These are phyloP conservation scores for Cucumis cinereus DNA, from an alignment of 306 rosid species.

Conservation along the genomic window DNA sequence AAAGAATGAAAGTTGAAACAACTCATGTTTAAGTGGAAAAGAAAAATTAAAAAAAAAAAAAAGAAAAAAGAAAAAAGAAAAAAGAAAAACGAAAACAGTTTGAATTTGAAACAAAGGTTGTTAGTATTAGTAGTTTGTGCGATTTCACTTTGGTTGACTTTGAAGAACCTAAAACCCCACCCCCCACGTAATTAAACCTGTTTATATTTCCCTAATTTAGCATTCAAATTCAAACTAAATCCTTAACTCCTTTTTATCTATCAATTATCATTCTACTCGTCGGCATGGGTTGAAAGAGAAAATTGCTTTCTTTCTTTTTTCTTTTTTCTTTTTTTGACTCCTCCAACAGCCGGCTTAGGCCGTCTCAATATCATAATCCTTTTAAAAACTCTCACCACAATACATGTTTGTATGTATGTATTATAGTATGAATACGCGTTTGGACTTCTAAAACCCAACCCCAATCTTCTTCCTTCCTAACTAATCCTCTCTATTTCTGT, in stretches of 20 bases:
- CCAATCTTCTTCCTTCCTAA: neutral
- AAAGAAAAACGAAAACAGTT: neutral
- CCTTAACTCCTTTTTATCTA: neutral
- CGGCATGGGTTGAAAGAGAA: slow-evolving; percentile 1
- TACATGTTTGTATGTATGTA: slow-evolving; percentile 3
- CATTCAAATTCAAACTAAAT: slow-evolving; percentile 5
- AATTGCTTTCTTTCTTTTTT: neutral
- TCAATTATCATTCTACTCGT: neutral
- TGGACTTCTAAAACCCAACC: slow-evolving; percentile 24
- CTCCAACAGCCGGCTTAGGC: slow-evolving; percentile 56
- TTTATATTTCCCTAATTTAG: slow-evolving; percentile 9
- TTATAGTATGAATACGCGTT: slow-evolving; percentile 81
- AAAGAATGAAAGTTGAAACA: neutral
- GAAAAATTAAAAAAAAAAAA: neutral
- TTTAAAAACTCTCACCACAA: neutral
- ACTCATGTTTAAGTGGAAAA: neutral
- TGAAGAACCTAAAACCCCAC: neutral
- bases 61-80: neutral
- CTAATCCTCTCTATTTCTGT: slow-evolving; percentile 5
- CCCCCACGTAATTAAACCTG: slow-evolving; percentile 5
- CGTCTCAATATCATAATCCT: slow-evolving; percentile 19
- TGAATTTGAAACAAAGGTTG: neutral
- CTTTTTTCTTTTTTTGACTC: slow-evolving; percentile 37
- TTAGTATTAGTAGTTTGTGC: neutral
- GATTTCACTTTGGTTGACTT: neutral